A percentile compares a stretch with the other conserved stretches of the same genome.
Evolutionary conservation across 2,329 filamentous ascomycete species (phyloP).

Genomic region (Pseudogymnoascus sp.): DNA sequence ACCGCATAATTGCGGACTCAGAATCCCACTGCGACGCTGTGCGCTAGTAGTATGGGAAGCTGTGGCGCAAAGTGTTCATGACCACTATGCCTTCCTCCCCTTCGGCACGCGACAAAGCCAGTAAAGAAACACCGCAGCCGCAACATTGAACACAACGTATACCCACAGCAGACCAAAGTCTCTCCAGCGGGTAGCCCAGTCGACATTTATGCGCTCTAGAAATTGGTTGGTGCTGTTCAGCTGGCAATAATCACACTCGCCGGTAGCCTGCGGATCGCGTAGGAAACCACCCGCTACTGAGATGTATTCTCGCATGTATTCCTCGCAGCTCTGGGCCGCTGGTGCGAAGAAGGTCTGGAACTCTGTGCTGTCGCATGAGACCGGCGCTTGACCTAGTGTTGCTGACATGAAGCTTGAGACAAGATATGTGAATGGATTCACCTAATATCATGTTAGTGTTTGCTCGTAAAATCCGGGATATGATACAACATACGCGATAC

Average conservation of each 20-base stretch:
- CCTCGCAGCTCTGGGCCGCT: slow-evolving; percentile 44
- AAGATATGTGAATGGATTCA: slow-evolving; percentile 70
- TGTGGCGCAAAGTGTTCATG: not conserved
- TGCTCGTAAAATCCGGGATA: not conserved
- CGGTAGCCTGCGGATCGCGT: slow-evolving; percentile 13
- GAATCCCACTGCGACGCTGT: too few relatives aligned
- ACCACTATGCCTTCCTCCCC: slow-evolving; percentile 15
- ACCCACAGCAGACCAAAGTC: slow-evolving; percentile 59
- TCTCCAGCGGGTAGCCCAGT: slow-evolving; percentile 56
- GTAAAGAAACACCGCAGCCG: slow-evolving; percentile 45
- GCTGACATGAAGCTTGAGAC: slow-evolving; percentile 62
- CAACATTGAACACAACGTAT: slow-evolving; percentile 48
- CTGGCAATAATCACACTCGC: slow-evolving; percentile 47
- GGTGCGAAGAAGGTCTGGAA: slow-evolving; percentile 55
- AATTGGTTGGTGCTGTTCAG: slow-evolving; percentile 45
- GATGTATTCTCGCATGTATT: slow-evolving; percentile 50
- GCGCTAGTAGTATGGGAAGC: too few relatives aligned
- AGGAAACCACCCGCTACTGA: not conserved
- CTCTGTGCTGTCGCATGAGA: slow-evolving; percentile 63
- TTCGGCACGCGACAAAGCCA: slow-evolving; percentile 42
- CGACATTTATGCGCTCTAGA: slow-evolving; percentile 40
- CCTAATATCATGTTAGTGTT: not conserved
- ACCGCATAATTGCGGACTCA: too few relatives aligned
- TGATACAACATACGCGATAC: slow-evolving; percentile 50
- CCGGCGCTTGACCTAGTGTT: slow-evolving; percentile 57